These are phyloP conservation scores for Amanita subjunquillea DNA, from an alignment of 768 basidiomycete genomes.

Conservation along the genomic window DNA sequence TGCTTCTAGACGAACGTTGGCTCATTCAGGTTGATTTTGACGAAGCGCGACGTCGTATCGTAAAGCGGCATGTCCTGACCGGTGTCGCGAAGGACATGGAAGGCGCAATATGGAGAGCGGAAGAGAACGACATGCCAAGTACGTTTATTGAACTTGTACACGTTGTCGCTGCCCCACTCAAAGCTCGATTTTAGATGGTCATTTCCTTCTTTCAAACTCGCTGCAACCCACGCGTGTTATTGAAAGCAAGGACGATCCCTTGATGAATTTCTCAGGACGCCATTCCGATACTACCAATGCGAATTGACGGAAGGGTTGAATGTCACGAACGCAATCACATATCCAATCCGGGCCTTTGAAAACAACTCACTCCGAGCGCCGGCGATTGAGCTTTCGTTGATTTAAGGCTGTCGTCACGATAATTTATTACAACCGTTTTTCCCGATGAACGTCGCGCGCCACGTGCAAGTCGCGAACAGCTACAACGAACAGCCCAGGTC, in stretches of 20 bases:
- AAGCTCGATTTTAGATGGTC: slow-evolving; percentile 26
- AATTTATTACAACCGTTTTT: no score
- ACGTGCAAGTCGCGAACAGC: background rate
- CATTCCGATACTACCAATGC: background rate
- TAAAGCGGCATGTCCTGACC: slow-evolving; percentile 66
- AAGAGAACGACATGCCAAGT: slow-evolving; percentile 75
- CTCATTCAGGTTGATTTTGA: slow-evolving; percentile 50
- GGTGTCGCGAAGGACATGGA: slow-evolving; percentile 59
- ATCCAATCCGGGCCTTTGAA: no score
- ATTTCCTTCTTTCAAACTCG: slow-evolving; percentile 33
- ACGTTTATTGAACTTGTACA: slow-evolving; percentile 10
- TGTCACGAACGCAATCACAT: background rate
- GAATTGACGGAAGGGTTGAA: background rate
- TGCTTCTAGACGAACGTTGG: slow-evolving; percentile 69
- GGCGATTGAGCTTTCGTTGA: no score
- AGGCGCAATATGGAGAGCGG: slow-evolving; percentile 62
- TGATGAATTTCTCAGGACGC: slow-evolving; percentile 8
- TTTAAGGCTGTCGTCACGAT: no score
- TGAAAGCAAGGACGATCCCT: slow-evolving; percentile 21
- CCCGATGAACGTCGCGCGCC: background rate
- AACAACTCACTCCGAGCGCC: no score
- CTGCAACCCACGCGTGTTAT: slow-evolving; percentile 35
- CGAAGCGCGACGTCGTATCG: slow-evolving; percentile 49
- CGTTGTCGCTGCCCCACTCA: background rate
- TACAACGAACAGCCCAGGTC: background rate